Percentiles rank a stretch among this genome's conserved stretches.
Evolutionary conservation across 1,284 basidiomycete genomes (phyloP).

Genomic region (Mycena citricolor): DNA sequence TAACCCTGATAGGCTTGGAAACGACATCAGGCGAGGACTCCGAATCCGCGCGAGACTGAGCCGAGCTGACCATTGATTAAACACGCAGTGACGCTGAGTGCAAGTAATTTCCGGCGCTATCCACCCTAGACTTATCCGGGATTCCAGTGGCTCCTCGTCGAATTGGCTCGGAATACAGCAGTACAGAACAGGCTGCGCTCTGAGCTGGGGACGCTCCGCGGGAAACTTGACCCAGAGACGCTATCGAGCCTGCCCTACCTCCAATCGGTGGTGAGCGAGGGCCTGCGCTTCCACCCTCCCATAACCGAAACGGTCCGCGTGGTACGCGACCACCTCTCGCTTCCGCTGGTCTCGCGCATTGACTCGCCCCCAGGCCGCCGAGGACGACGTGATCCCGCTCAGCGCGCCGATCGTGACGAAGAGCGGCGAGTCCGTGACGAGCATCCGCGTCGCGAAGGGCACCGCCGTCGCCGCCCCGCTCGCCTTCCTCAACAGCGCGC

Average conservation of each 20-base stretch:
- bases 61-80: too few species aligned
- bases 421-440: constrained; percentile 7
- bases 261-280: constrained; percentile 43
- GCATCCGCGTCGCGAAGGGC: constrained; percentile 16
- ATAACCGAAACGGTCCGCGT: constrained; percentile 34
- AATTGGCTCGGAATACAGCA: constrained; percentile 41
- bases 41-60: neutral
- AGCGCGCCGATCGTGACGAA: constrained; percentile 34
- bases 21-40: constrained; percentile 11
- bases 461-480: constrained; percentile 12
- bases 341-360: neutral
- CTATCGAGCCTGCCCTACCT: constrained; percentile 40
- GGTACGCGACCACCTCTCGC: constrained; percentile 24
- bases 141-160: constrained; percentile 34
- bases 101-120: constrained; percentile 10
- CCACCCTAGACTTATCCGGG: neutral
- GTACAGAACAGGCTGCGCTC: constrained; percentile 44
- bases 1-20: constrained; percentile 11
- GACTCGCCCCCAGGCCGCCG: constrained; percentile 31
- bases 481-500: constrained; percentile 9
- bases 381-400: constrained; percentile 47
- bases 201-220: constrained; percentile 37
- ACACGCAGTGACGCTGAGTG: too few species aligned
- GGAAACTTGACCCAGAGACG: constrained; percentile 32
- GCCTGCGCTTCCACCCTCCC: constrained; percentile 35